Percentiles rank a stretch among this genome's conserved stretches.
These are phyloP conservation scores for Sporopachydermia lactativora DNA, from an alignment of 805 yeast species.

Conservation along the genomic window DNA sequence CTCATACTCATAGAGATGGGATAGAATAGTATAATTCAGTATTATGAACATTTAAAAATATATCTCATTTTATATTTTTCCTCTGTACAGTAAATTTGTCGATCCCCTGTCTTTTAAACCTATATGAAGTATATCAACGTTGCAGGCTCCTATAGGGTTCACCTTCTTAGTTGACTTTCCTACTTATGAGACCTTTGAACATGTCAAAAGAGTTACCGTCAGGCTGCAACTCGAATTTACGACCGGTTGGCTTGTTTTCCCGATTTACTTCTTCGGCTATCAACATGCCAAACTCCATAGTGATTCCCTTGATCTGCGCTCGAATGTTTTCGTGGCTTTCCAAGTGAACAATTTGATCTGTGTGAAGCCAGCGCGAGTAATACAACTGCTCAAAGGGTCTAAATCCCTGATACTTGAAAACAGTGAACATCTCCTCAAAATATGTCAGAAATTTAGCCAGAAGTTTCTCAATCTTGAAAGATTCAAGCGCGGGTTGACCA, in stretches of 20 bases:
- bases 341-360: conserved; percentile 57
- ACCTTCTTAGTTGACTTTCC: conserved; percentile 24
- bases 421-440: conserved; percentile 46
- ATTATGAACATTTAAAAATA: no score
- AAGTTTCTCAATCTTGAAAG: conserved; percentile 31
- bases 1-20: no score
- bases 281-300: conserved; percentile 72
- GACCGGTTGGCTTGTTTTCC: conserved; percentile 34
- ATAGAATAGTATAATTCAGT: no score
- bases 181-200: conserved; percentile 74
- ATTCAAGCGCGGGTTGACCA: conserved; percentile 32
- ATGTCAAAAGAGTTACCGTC: conserved; percentile 97
- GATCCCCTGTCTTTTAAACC: no score
- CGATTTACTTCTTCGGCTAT: conserved; percentile 53
- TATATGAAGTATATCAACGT: no score
- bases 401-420: conserved; percentile 55
- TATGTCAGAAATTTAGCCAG: conserved; percentile 55
- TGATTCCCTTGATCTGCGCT: conserved; percentile 69
- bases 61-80: no score
- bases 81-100: no score
- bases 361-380: conserved; percentile 79
- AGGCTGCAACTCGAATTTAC: conserved; percentile 65
- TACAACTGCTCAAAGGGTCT: conserved; percentile 51
- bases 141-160: no score
- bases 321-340: conserved; percentile 34